phyloP scores from a whole-genome alignment of 768 basidiomycete genomes.

The Phaeotremella skinneri region DNA sequence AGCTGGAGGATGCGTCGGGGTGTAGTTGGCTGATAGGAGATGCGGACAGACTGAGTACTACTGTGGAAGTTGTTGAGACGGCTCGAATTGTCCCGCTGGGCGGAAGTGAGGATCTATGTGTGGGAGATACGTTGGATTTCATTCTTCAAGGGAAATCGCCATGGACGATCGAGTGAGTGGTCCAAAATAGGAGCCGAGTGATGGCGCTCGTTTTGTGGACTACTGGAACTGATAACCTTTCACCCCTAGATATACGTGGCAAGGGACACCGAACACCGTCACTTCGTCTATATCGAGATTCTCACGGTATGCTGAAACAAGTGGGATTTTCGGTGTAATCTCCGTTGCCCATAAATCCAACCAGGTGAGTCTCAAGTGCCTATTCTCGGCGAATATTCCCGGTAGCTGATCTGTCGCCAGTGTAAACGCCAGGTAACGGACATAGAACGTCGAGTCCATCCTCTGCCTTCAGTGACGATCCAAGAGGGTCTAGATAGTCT shows the following conservation, averaged over 20 bases:
- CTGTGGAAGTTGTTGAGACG: slow-evolving; percentile 89
- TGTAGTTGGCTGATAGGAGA: slow-evolving; percentile 69
- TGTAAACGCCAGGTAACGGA: slow-evolving; percentile 70
- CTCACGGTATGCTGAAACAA: slow-evolving; percentile 74
- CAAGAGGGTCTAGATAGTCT: slow-evolving; percentile 86
- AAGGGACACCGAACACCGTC: slow-evolving; percentile 69
- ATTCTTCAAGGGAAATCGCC: slow-evolving; percentile 90
- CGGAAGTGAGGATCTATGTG: slow-evolving; percentile 75
- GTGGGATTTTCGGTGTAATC: slow-evolving; percentile 78
- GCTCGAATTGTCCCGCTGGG: slow-evolving; percentile 87
- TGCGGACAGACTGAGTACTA: slow-evolving; percentile 54
- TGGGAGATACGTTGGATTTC: slow-evolving; percentile 85
- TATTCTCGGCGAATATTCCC: not conserved
- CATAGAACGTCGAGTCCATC: slow-evolving; percentile 69
- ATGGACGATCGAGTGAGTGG: slow-evolving; percentile 68
- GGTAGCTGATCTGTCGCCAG: slow-evolving; percentile 15
- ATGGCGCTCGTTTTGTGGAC: not conserved
- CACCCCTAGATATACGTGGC: slow-evolving; percentile 75
- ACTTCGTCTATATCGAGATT: slow-evolving; percentile 78
- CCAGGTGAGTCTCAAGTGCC: slow-evolving; percentile 56
- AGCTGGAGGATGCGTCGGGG: slow-evolving; percentile 72
- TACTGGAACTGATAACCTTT: too few species aligned
- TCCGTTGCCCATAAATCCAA: slow-evolving; percentile 91
- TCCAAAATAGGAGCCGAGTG: too few species aligned
- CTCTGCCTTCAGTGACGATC: slow-evolving; percentile 83